phyloP scores from a whole-genome alignment of 768 basidiomycete species.

The Serendipita vermifera region DNA sequence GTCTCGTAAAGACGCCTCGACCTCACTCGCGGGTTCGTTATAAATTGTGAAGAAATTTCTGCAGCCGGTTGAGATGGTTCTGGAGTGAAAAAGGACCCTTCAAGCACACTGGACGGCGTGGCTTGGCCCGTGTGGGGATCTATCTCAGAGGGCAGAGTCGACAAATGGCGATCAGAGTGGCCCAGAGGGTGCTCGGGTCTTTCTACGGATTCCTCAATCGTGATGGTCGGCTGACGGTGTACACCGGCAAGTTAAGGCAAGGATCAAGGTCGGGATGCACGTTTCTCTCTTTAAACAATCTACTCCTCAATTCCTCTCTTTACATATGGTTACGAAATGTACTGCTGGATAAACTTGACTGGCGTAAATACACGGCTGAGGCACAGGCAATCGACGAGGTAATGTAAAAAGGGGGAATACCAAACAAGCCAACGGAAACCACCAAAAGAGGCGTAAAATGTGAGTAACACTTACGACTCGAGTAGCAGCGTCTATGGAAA shows the following conservation, averaged over 20 bases:
- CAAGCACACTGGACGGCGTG: not conserved
- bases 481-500: slow-evolving; percentile 45
- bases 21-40: not conserved
- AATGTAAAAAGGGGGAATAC: not conserved
- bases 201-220: slow-evolving; percentile 6
- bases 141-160: not conserved
- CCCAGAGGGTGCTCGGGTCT: not conserved
- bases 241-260: not conserved
- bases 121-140: not conserved
- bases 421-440: not conserved
- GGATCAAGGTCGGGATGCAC: slow-evolving; percentile 4
- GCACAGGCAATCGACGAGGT: no score
- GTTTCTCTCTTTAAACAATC: no score
- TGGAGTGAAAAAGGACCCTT: not conserved
- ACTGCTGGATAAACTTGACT: not conserved
- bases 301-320: not conserved
- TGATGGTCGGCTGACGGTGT: not conserved
- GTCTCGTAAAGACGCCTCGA: not conserved
- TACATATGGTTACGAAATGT: not conserved
- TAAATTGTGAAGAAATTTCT: not conserved
- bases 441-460: not conserved
- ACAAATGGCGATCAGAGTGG: not conserved
- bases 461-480: slow-evolving; percentile 53
- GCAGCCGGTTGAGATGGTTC: not conserved
- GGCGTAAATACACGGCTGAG: slow-evolving; percentile 1